Evolutionary conservation across 805 yeast species (phyloP), one percentile per base, ranked within the genome.

Genomic region (Suhomyces kilbournensis): DNA sequence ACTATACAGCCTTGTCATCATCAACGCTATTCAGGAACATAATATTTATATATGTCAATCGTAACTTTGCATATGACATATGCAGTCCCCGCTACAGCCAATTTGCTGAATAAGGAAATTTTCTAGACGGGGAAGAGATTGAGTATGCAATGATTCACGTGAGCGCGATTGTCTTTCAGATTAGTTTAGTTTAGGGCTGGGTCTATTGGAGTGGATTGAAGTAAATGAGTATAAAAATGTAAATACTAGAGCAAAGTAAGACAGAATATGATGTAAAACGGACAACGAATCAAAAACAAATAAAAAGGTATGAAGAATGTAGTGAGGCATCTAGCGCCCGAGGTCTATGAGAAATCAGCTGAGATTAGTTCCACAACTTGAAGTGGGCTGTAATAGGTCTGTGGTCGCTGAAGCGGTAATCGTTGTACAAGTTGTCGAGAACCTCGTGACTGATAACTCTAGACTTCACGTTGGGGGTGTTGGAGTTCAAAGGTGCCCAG

Each of bases 371-470:
- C 46, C 47, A 35, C 22, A 51, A 47, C 15, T 53, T 57, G 35
- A 69, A 47, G 51, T 74, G 78, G 12, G 67, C 64, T 8, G 68
- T 57, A 3, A 79, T 65, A 0, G 83, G 82, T 48, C 83, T 63
- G 54, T 79, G 83, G 59, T 79, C 84, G 46, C 81, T 76, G 47
- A 70, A 62, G 51, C 67, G 68, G 52, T 52, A 66, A 0, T 68
- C 72, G 42, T 61, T 72, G 49, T 66, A 70, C 53, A 68, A 64
- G 35, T 71, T 74, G 46, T 73, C 76, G 12, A 71, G 64, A 7
- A 68, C 70, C 39, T 68, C 67, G 57, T 61, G 68, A 23, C 64
- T 53, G 1, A 59, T 40, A 2, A 65, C 68, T 2, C 56, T 53
- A 54, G 64, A 62, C 7, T 52, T 42, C n/a, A 59, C 55, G 19